These are phyloP conservation scores for Punica granatum DNA, from an alignment of 345 rosid genomes.

Conservation along the genomic window DNA sequence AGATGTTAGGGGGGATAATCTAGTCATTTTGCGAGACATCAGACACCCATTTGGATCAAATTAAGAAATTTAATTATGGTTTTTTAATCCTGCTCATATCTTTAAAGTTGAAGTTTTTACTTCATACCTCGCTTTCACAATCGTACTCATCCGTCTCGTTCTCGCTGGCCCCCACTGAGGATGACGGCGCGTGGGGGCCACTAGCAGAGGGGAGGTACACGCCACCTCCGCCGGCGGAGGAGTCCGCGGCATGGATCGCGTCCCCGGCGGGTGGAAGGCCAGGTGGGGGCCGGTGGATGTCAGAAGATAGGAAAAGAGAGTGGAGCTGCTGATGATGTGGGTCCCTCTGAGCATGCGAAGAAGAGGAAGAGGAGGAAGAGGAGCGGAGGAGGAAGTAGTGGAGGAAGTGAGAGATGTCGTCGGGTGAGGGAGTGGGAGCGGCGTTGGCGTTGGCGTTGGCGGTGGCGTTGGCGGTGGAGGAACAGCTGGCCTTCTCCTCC, in stretches of 20 bases:
- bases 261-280: neutral
- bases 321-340: neutral
- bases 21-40: neutral
- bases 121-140: slow-evolving; percentile 69
- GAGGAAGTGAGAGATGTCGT: slow-evolving; percentile 59
- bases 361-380: slow-evolving; percentile 21
- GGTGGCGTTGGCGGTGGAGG: neutral
- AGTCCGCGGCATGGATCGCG: slow-evolving; percentile 6
- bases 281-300: neutral
- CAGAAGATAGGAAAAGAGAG: neutral
- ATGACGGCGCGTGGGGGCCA: slow-evolving; percentile 32
- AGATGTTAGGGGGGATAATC: neutral
- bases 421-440: slow-evolving; percentile 26
- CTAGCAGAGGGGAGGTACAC: slow-evolving; percentile 5
- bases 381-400: slow-evolving; percentile 56
- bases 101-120: neutral
- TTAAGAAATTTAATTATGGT: neutral
- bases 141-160: slow-evolving; percentile 66
- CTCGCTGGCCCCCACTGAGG: slow-evolving; percentile 44
- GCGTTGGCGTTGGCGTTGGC: neutral
- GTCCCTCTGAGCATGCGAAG: slow-evolving; percentile 19
- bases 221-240: slow-evolving; percentile 14
- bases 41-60: neutral
- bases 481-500: slow-evolving; percentile 8
- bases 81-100: no score